These are phyloP conservation scores for Lodderomyces jiufengensis DNA, from an alignment of 1,139 yeast genomes.

Conservation along the genomic window DNA sequence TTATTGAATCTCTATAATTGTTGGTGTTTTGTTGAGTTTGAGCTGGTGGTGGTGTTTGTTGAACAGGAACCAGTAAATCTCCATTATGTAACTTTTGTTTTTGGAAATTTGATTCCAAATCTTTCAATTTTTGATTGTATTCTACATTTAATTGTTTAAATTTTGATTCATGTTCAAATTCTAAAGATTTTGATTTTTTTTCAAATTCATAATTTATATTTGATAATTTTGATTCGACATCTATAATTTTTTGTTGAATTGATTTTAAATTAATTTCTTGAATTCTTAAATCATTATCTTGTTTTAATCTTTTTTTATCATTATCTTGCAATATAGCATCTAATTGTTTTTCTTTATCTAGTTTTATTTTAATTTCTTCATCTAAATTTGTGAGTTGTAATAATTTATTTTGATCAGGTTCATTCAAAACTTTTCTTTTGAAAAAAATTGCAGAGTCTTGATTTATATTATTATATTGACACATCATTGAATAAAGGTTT, in stretches of 20 bases:
- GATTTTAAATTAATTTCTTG: constrained; percentile 9
- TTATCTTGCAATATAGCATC: constrained; percentile 22
- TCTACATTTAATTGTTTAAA: constrained; percentile 10
- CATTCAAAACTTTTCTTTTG: constrained; percentile 19
- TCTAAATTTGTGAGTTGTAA: constrained; percentile 9
- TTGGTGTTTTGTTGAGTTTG: constrained; percentile 3
- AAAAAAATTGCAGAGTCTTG: constrained; percentile 32
- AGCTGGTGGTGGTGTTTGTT: constrained; percentile 13
- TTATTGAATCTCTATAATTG: constrained; percentile 15
- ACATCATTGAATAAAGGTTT: constrained; percentile 74
- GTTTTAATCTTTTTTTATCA: constrained; percentile 19
- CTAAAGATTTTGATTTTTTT: constrained; percentile 8
- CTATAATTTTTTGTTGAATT: constrained; percentile 10
- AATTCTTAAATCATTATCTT: constrained; percentile 19
- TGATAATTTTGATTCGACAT: constrained; percentile 10
- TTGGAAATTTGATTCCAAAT: constrained; percentile 8
- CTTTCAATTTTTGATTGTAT: constrained; percentile 9
- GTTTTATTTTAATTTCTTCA: constrained; percentile 20
- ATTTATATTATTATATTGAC: constrained; percentile 60
- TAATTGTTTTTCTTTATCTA: constrained; percentile 19
- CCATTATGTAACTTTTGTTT: constrained; percentile 7
- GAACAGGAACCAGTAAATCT: constrained; percentile 11
- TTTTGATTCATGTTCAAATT: constrained; percentile 12
- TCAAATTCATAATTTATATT: constrained; percentile 12
- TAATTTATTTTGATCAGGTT: constrained; percentile 2